A percentile compares a stretch with the other conserved stretches of the same genome.
Evolutionary conservation across 345 rosid genomes (phyloP).

Genomic region (Zanthoxylum bungeanum): DNA sequence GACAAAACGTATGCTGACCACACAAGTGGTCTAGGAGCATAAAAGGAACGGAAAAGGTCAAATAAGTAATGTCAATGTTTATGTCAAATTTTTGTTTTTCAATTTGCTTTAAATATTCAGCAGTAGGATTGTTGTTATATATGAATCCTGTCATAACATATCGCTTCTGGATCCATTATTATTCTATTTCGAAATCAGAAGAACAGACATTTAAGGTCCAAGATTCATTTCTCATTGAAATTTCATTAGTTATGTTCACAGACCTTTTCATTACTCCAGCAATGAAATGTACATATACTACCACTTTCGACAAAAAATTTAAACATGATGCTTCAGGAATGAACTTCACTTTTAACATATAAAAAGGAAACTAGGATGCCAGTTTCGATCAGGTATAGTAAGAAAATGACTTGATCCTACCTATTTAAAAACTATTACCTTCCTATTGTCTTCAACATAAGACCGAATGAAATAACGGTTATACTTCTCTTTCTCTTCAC

Average conservation of each 20-base stretch:
- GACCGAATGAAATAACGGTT: constrained; percentile 62
- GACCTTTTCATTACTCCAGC: not conserved
- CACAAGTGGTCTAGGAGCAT: not conserved
- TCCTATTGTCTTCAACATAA: constrained; percentile 73
- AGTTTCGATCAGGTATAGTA: not conserved
- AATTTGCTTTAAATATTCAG: no score
- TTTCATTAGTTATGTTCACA: not conserved
- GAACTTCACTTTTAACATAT: not conserved
- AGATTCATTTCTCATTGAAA: not conserved
- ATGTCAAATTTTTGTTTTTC: not conserved
- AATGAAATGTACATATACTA: not conserved
- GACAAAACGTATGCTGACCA: not conserved
- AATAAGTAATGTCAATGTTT: not conserved
- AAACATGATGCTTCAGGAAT: not conserved
- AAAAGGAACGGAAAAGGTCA: not conserved
- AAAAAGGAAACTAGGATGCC: not conserved
- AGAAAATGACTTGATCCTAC: not conserved
- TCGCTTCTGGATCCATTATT: not conserved
- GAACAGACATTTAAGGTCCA: not conserved
- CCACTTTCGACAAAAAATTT: not conserved
- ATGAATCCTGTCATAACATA: not conserved
- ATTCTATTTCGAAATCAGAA: not conserved
- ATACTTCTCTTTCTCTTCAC: constrained; percentile 57
- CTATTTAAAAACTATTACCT: constrained; percentile 32
- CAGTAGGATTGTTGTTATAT: not conserved